Percentiles rank a stretch among this genome's conserved stretches.
phyloP scores from a whole-genome alignment of 1,139 yeast genomes.

The Eremothecium coryli region DNA sequence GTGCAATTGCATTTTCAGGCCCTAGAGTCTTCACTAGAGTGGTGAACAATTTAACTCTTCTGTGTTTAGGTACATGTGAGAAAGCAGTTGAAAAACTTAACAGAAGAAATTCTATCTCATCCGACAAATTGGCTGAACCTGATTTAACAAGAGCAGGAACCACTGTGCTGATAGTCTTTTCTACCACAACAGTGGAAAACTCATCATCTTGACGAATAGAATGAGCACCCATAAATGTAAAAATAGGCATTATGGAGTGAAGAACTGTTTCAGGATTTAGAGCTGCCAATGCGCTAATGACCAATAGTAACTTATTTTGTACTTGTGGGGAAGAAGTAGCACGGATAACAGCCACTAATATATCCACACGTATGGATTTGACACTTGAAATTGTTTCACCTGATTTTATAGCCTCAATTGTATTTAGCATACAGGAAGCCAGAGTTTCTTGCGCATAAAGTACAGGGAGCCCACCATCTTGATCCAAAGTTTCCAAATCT shows the following conservation, averaged over 20 bases:
- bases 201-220: conserved; percentile 96
- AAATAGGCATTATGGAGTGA: conserved; percentile 97
- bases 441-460: conserved; percentile 84
- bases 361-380: conserved; percentile 74
- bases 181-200: conserved; percentile 84
- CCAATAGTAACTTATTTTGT: conserved; percentile 76
- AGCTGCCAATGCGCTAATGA: conserved; percentile 79
- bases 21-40: conserved; percentile 73
- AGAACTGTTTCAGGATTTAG: conserved; percentile 84
- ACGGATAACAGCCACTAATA: conserved; percentile 82
- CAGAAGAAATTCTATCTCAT: conserved; percentile 73
- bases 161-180: conserved; percentile 81
- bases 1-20: conserved; percentile 55
- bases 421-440: conserved; percentile 74
- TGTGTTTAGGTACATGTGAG: conserved; percentile 91
- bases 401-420: conserved; percentile 47
- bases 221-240: conserved; percentile 98
- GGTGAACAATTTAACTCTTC: conserved; percentile 77
- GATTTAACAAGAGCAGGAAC: conserved; percentile 79
- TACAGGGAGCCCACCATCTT: conserved; percentile 86
- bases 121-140: conserved; percentile 40
- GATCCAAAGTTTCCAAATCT: conserved; percentile 80
- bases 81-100: conserved; percentile 90
- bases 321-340: conserved; percentile 88
- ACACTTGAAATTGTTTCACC: conserved; percentile 41